These are phyloP conservation scores for Russula compacta DNA, from an alignment of 768 basidiomycete genomes.

Conservation along the genomic window DNA sequence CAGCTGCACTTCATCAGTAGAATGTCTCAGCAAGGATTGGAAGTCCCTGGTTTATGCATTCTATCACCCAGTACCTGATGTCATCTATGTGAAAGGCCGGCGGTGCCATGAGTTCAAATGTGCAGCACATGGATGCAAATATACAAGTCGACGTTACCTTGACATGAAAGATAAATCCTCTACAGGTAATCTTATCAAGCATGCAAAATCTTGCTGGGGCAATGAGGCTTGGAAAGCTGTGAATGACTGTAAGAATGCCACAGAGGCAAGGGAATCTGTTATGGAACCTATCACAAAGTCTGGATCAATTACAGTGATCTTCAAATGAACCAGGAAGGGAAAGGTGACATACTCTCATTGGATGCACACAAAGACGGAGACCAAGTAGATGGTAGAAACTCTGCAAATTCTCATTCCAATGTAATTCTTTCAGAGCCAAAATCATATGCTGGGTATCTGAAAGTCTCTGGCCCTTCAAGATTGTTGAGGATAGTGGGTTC, in stretches of 20 bases:
- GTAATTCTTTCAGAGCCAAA: constrained; percentile 4
- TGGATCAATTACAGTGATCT: not conserved
- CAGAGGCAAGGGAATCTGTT: not conserved
- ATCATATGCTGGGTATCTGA: constrained; percentile 32
- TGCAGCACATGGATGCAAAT: not conserved
- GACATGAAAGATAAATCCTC: not conserved
- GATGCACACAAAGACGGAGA: not conserved
- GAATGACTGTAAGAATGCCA: not conserved
- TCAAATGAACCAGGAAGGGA: not conserved
- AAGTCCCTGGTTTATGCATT: not conserved
- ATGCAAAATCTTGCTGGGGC: not conserved
- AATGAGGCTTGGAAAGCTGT: not conserved
- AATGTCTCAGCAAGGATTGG: not conserved
- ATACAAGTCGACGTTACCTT: not conserved
- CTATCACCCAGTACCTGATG: not conserved
- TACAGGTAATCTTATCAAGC: not conserved
- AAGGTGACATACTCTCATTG: not conserved
- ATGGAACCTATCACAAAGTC: not conserved
- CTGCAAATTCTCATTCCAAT: too few relatives aligned
- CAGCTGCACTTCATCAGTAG: too few relatives aligned
- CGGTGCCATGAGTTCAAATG: not conserved
- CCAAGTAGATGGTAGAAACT: too few relatives aligned
- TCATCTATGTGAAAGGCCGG: not conserved
- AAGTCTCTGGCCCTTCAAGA: too few relatives aligned
- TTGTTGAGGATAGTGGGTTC: too few relatives aligned